Base-by-base conservation (phyloP, 805 yeast species). In the Kluyveromyces siamensis region DNA sequence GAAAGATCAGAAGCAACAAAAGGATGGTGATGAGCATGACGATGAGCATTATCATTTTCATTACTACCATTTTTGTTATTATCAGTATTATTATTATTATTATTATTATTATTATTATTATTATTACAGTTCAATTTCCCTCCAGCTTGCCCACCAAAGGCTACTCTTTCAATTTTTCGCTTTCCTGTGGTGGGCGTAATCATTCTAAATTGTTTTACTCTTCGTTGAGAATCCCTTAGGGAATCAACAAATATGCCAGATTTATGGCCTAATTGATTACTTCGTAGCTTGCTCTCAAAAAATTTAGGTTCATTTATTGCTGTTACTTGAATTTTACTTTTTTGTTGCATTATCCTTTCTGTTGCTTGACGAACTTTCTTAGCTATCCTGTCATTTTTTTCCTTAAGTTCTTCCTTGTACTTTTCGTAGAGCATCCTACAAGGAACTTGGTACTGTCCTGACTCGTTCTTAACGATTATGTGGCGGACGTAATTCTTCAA, bases 351-450 rank as follows among this genome's bases (percentile, higher is more conserved):
- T 9, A 61, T 52, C 48, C 56, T 55, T 44, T 54, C 57, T 56
- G 61, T 62, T 41, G 61, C 56, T 36, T 58, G 53, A 53, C 73
- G 58, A 46, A 69, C 50, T 37, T 65, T 63, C 46, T 61, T 67
- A 4, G 70, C 62, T 17, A 69, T 70, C 41, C 60, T 51, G 37
- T 64, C 65, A 41, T 67, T 67, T 48, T 68, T 72, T 45, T 55
- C 53, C 1, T 55, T 44, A 8, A 58, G 59, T 30, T 71, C 74
- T 33, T 64, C 55, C 27, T 60, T 58, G 45, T 67, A 66, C 48
- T 61, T 60, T 41, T 63, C 51, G 47, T 63, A 68, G 6, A 71
- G 52, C 53, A 69, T 55, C 46, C 70, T 60, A 17, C 63, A 66
- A 0, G 74, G 73, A 8, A 69, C 48, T 48, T 53, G 61, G 50